Base-by-base conservation (phyloP, 495 filamentous ascomycete genomes). In the Margaritispora aquatica region DNA sequence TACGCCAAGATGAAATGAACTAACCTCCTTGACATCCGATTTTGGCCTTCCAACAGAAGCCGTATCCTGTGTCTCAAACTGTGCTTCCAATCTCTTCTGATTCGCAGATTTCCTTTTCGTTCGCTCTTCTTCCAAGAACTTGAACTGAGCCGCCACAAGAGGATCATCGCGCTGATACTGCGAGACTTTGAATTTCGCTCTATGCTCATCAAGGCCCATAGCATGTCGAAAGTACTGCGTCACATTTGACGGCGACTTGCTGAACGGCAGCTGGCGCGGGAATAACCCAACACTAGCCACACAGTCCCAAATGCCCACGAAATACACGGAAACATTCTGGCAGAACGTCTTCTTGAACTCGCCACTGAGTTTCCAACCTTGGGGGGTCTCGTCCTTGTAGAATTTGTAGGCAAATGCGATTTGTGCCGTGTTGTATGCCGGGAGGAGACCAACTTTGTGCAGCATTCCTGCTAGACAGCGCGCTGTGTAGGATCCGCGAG, bases 341-440 rank as follows among this genome's bases (percentile, higher is more conserved):
- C 70, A 75, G 60, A 75, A 75, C 4, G 71, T 75, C 24, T 64
- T 67, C 51, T 75, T 75, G 66, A 73, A 75, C 20, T 71, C 65
- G 7, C 24, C 58, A 29, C 68, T 70, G 60, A 73, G 65, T 29
- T 71, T 64, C 65, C 65, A 70, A 20, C 73, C 71, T 13, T 73
- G 58, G 8, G 57, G 29, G 0, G 67, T 64, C 34, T 70, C 71
- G 29, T 75, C 63, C 51, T 73, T 73, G 61, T 74, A 75, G 58
- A 71, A 73, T 1, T 72, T 54, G 56, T 73, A 75, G 44, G 73
- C 73, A 44, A 44, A 44, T 44, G 10, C 38, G 38, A 44, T 44
- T 17, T 44, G 38, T 3, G 38, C 38, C 17, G 38, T 44, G 38
- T 44, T 44, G 38, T 44, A 44, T 8, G 73, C 66, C 1, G 73